Evolutionary conservation across 306 rosid genomes (phyloP), one percentile per base, ranked within the genome.

Genomic region (Astragalus membranaceus): DNA sequence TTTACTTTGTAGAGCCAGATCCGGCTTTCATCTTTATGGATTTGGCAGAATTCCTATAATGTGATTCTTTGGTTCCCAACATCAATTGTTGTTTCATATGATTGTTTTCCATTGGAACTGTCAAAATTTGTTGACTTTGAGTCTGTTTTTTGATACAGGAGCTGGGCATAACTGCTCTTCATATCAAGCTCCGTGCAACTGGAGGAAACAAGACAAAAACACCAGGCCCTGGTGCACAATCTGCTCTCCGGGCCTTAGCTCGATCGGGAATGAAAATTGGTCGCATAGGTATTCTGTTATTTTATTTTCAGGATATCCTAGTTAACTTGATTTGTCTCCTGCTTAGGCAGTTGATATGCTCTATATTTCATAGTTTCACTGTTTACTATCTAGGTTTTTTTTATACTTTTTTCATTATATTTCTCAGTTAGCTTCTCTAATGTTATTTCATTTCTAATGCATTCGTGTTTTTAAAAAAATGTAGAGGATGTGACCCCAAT

Each of bases 201-300:
- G 96, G 96, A 7, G 96, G 96, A 4, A 90, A 90, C 88, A 90
- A 87, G 73, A 90, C 96, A 0, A 87, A 90, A 55, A 87, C 96
- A 0, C 96, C 96, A 9, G 96, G 96, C 6, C 96, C 96, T 32
- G 94, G 96, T 73, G 96, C 94, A 10, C 96, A 89, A 69, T 86
- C 96, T 72, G 96, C 96, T 10, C 93, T 89, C 35, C 96, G 96
- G 15, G 96, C 96, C 4, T 89, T 90, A 67, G 96, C 96, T 76
- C 94, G 94, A 5, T 87, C 96, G 20, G 94, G 96, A 69, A 90
- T 90, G 93, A 90, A 86, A 75, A 84, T 90, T 66, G 96, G 96
- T 3, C 89, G 96, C 35, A 90, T 90, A 67, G 96, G 96, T 90
- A 74, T 42, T n/a, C n/a, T 44, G 0, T 23, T 49, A 50, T 7